Evolutionary conservation across 2,329 filamentous ascomycete species (phyloP).

Genomic region (Trichoderma koningiopsis): DNA sequence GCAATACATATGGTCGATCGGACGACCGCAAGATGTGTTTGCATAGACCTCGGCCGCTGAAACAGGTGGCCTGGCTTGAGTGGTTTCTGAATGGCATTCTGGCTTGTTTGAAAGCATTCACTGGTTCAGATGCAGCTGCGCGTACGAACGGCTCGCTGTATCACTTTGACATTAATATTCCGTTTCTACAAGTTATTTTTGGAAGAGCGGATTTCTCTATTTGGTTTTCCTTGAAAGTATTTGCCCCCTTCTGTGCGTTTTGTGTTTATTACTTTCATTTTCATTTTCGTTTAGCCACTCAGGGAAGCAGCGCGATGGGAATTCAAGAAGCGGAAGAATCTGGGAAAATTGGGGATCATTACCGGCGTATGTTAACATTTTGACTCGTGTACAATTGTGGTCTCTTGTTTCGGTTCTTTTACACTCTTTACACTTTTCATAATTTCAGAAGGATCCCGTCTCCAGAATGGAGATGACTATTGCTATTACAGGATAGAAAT

Average conservation of each 20-base stretch:
- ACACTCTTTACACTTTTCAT: conserved; percentile 7
- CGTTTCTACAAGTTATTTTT: neutral
- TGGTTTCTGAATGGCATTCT: conserved; percentile 1
- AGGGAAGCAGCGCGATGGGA: conserved; percentile 29
- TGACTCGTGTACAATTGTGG: conserved; percentile 23
- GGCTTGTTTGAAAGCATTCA: conserved; percentile 7
- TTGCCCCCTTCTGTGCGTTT: conserved; percentile 10
- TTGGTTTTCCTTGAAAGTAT: neutral
- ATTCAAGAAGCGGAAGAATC: conserved; percentile 30
- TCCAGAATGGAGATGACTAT: conserved; percentile 28
- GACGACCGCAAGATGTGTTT: conserved; percentile 6
- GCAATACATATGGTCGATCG: neutral
- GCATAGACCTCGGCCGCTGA: conserved; percentile 7
- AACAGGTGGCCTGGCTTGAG: neutral
- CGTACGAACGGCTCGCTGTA: neutral
- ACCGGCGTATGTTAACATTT: conserved; percentile 32
- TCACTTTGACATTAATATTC: neutral
- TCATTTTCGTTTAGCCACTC: conserved; percentile 13
- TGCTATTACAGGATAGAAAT: conserved; percentile 32
- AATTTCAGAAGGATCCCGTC: neutral
- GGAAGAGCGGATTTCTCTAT: neutral
- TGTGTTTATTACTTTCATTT: conserved; percentile 17
- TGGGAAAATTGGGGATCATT: conserved; percentile 32
- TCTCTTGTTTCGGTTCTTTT: conserved; percentile 15
- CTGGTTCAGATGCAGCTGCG: neutral